These are phyloP conservation scores for Talaromyces adpressus DNA, from an alignment of 495 filamentous ascomycete genomes.

Conservation along the genomic window DNA sequence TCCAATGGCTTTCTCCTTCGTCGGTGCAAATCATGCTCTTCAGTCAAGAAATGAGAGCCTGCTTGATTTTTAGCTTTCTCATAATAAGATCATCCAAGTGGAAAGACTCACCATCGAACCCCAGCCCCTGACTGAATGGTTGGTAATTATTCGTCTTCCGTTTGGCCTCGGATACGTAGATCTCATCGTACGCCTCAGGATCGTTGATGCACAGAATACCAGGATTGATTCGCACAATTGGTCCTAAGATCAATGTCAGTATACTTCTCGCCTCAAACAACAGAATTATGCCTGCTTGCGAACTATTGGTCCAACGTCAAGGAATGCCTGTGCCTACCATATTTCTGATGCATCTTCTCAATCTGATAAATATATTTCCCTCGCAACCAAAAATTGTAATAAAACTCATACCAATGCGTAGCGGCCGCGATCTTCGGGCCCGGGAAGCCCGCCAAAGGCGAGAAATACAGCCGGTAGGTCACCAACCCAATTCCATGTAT, in stretches of 20 bases:
- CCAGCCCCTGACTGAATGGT: not conserved
- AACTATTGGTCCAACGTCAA: not conserved
- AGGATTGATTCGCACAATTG: slow-evolving; percentile 27
- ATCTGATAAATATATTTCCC: slow-evolving; percentile 36
- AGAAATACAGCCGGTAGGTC: slow-evolving; percentile 22
- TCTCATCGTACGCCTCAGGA: slow-evolving; percentile 19
- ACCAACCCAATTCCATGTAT: not conserved
- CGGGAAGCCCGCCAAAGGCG: slow-evolving; percentile 32
- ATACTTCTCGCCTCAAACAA: not conserved
- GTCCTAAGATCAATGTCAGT: slow-evolving; percentile 12
- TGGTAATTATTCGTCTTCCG: slow-evolving; percentile 1
- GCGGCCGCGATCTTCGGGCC: slow-evolving; percentile 46
- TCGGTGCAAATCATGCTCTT: slow-evolving; percentile 16
- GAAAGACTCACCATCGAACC: not conserved
- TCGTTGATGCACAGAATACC: slow-evolving; percentile 21
- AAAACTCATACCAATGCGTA: slow-evolving; percentile 42
- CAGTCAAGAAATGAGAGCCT: slow-evolving; percentile 7
- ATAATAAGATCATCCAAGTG: not conserved
- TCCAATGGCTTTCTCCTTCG: slow-evolving; percentile 18
- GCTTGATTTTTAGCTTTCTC: not conserved
- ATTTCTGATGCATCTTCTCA: slow-evolving; percentile 37
- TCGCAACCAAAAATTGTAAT: slow-evolving; percentile 34
- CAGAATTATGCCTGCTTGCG: not conserved
- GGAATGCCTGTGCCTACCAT: slow-evolving; percentile 25
- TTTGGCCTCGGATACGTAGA: slow-evolving; percentile 9